Base-by-base conservation (phyloP, 2,329 filamentous ascomycete genomes). In the Geosmithia putterillii region DNA sequence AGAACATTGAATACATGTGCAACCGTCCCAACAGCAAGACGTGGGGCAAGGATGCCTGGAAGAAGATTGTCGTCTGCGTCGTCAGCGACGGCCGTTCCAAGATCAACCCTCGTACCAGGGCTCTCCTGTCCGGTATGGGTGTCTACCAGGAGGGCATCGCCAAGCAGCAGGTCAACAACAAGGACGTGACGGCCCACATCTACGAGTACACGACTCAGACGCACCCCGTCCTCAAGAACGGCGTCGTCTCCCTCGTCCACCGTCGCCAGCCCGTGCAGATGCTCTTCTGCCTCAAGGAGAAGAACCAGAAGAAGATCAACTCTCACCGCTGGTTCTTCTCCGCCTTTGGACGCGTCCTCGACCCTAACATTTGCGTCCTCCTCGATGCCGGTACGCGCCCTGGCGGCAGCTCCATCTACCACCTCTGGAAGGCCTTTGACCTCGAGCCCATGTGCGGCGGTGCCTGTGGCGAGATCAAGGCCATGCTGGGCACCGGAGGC, bases 241-340 rank as follows among this genome's bases (percentile, higher is more conserved):
- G 84, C 47, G 76, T 95, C 37, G 90, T 96, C 8, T 74, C 81
- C 40, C 71, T 96, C 41, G 86, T 92, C 48, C 82, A 83, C 40
- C 86, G 88, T 56, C 83, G 84, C 47, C 88, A 92, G 48, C 90
- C 92, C 0, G 86, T 98, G 2, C 92, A 98, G 66, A 83, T 98
- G 69, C 77, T 98, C 4, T 98, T 98, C 70, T 98, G 92, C 61
- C 65, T 98, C 47, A 98, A 98, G 70, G 92, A 98, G 60, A 96
- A 95, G 76, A 98, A 98, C 60, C 89, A 95, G 68, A 98, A 98
- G 72, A 98, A 98, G 73, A 98, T 98, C 76, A 98, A 98, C 61
- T 96, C 92, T 0, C 92, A 98, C 62, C 74, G 92, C 60, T 98
- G 92, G 92, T 96, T 98, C 69, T 98, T 98, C 73, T 84, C 94